Evolutionary conservation across 2,329 filamentous ascomycete genomes (phyloP), one percentile per base, ranked within the genome.

Genomic region (Curvularia verruculosa): DNA sequence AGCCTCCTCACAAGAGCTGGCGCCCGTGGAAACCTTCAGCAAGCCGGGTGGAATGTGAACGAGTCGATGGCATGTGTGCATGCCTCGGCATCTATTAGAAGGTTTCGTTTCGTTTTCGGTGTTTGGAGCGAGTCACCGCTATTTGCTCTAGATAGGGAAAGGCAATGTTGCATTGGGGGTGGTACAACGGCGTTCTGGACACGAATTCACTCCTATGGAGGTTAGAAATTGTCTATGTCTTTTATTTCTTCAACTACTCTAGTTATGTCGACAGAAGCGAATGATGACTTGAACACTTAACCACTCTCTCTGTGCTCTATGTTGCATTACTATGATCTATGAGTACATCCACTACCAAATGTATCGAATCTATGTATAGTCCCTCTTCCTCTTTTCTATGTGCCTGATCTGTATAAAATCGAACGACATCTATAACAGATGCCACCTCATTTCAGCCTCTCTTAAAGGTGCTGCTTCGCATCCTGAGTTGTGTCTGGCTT

Each of bases 21-120:
- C 63, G 61, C 65, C 64, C 60, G 55, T 59, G 59, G 54, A 29
- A 41, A n/a, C 29, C 47, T 12, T 64, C 39, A 56, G 65, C 59
- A 60, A 56, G 65, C 65, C 64, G 61, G 65, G 13, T 62, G 49
- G 43, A 55, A 46, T n/a, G n/a, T 46, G 18, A 24, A 3, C 13
- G 50, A 39, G 24, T 23, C 24, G n/a, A n/a, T 24, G 41, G 48
- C 24, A 39, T 43, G 39, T 44, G 34, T 56, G 48, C 54, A 45
- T 48, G 21, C 36, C 31, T 49, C 36, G 26, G 9, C 18, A 40
- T 41, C 24, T 44, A 21, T 23, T 50, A 39, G 24, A 23, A 36
- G 23, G 13, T 23, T 44, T 36, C 23, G 8, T 28, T 37, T 31
- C 10, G 19, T 37, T 13, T 50, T 29, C 15, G 19, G 29, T 13